Base-by-base conservation (phyloP, 441 rosid species). In the Eruca vesicaria region DNA sequence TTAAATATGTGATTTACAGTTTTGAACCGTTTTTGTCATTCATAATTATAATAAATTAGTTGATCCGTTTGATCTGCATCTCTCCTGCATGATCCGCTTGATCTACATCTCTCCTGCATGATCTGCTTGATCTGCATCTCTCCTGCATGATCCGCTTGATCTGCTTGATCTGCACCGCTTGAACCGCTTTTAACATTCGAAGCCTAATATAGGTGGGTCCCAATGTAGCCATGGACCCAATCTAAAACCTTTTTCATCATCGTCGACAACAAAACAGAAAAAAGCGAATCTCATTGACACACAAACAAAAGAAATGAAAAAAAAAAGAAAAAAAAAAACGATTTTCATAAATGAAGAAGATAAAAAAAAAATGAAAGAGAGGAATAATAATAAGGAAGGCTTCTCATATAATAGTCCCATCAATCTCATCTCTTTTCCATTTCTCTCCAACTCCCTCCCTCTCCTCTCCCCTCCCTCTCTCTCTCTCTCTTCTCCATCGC, bases 351-450 rank as follows among this genome's bases (percentile, higher is more conserved):
- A 73, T 65, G 65, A 57, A 66, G 12, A 7, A 38, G 29, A 4
- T 29, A 16, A 36, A 28, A 9, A n/a, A 48, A 11, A 8, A 33
- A 32, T n/a, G 41, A 68, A 45, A 38, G 19, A 28, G 61, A 20
- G 10, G 32, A 45, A 60, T 19, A 55, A 60, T 15, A 55, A 38
- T 10, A 71, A 75, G 28, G n/a, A 16, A 56, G 52, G 73, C 77
- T n/a, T 59, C 64, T 59, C 64, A 16, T 69, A 84, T 75, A 69
- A 56, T 57, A 78, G 53, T 66, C 50, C 7, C 63, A 48, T 21
- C 74, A 71, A 50, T 73, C 70, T 43, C 71, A 23, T 28, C 67
- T 38, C 31, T 33, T 18, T 72, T 7, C 53, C 53, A 36, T 63
- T 29, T 59, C 7, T 41, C 15, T 72, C 28, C 20, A 75, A 11